Conservation (phyloP, 768 basidiomycete genomes). For the Suillus subaureus region DNA sequence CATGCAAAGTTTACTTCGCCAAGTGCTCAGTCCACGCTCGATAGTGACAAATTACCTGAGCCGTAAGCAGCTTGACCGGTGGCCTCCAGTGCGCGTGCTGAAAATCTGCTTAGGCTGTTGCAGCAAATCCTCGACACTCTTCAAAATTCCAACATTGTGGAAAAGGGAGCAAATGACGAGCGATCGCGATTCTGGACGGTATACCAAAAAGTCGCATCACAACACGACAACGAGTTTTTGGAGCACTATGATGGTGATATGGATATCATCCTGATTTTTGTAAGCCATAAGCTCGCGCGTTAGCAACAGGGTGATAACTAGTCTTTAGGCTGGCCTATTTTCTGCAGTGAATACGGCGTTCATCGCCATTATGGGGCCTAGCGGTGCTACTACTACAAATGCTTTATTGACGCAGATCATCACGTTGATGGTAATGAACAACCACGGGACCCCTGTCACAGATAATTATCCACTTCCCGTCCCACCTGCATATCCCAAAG, state of each 20-base stretch:
- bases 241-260: slow-evolving; percentile 6
- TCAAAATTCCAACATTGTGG: slow-evolving; percentile 3
- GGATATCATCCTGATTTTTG: slow-evolving; percentile 11
- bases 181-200: slow-evolving; percentile 6
- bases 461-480: neutral
- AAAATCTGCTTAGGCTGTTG: neutral
- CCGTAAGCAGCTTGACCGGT: neutral
- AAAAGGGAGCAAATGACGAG: slow-evolving; percentile 3
- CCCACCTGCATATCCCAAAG: neutral
- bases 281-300: neutral
- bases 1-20: neutral
- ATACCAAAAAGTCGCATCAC: slow-evolving; percentile 8
- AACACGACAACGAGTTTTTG: slow-evolving; percentile 6
- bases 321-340: slow-evolving; percentile 17
- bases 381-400: slow-evolving; percentile 6
- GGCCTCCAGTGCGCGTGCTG: neutral
- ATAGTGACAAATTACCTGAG: neutral
- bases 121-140: slow-evolving; percentile 8
- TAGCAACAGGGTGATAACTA: neutral
- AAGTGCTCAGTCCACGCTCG: neutral
- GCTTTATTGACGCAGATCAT: slow-evolving; percentile 4
- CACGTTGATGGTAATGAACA: slow-evolving; percentile 10
- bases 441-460: slow-evolving; percentile 4
- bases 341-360: slow-evolving; percentile 18
- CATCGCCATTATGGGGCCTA: slow-evolving; percentile 9